These are phyloP conservation scores for Kandelia obovata DNA, from an alignment of 345 rosid genomes.

Conservation along the genomic window DNA sequence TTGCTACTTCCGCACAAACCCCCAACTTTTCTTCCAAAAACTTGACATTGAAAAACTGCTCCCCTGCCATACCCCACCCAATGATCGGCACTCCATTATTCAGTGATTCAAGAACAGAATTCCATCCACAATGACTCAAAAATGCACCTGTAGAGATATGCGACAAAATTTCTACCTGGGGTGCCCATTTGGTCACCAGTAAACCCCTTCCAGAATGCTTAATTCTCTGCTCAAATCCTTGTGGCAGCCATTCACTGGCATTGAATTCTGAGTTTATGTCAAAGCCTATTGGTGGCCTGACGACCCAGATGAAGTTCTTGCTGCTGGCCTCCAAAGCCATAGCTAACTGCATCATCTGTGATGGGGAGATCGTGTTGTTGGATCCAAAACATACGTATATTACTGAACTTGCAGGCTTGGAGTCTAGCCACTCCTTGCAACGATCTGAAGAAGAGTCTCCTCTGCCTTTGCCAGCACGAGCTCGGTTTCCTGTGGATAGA, in stretches of 20 bases:
- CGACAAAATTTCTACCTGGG: constrained; percentile 57
- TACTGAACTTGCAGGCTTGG: constrained; percentile 53
- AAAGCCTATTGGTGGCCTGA: constrained; percentile 62
- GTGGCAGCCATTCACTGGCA: constrained; percentile 46
- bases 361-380: constrained; percentile 45
- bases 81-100: constrained; percentile 61
- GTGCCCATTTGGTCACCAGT: constrained; percentile 60
- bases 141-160: constrained; percentile 55
- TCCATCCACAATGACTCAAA: constrained; percentile 84
- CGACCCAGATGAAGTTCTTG: constrained; percentile 66
- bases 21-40: constrained; percentile 51
- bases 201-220: constrained; percentile 41
- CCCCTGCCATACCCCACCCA: constrained; percentile 79
- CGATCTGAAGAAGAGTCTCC: constrained; percentile 19
- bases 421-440: constrained; percentile 54
- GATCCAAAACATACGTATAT: constrained; percentile 69
- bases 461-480: constrained; percentile 12
- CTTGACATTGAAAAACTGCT: constrained; percentile 68
- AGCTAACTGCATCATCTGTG: constrained; percentile 61
- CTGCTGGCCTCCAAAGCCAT: constrained; percentile 52
- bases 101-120: constrained; percentile 64
- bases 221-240: constrained; percentile 47
- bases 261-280: constrained; percentile 49
- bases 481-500: constrained; percentile 29
- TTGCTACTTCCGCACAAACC: constrained; percentile 57